phyloP scores from a whole-genome alignment of 768 basidiomycete species.

The Boletus fagicola region DNA sequence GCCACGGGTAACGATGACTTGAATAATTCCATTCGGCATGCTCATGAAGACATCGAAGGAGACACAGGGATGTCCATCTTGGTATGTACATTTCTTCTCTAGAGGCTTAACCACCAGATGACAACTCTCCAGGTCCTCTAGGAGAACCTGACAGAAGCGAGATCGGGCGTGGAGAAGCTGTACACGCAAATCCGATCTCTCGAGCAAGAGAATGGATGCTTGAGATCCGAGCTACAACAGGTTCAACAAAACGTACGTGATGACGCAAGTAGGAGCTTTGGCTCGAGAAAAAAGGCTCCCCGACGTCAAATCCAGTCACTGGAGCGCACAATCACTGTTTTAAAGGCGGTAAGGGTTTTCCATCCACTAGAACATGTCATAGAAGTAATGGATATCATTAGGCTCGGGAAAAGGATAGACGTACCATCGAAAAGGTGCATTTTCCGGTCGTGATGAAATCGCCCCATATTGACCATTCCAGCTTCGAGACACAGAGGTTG shows the following conservation, averaged over 20 bases:
- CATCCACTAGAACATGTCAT: not conserved
- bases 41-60: not conserved
- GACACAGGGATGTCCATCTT: conserved; percentile 4
- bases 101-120: not conserved
- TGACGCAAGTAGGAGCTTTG: not conserved
- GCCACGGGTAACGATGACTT: conserved; percentile 1
- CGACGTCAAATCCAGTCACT: conserved; percentile 11
- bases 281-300: not conserved
- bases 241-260: not conserved
- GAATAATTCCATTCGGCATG: not conserved
- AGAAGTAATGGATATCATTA: not conserved
- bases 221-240: conserved; percentile 7
- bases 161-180: conserved; percentile 12
- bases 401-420: conserved; percentile 14
- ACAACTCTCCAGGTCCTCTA: conserved; percentile 4
- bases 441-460: not conserved
- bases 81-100: conserved; percentile 4
- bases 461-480: not conserved
- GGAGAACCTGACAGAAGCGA: conserved; percentile 7
- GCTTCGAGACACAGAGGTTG: conserved; percentile 18
- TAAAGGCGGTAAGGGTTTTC: conserved; percentile 7
- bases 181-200: conserved; percentile 10
- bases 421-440: conserved; percentile 16
- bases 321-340: conserved; percentile 2
- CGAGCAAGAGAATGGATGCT: conserved; percentile 1